phyloP scores from a whole-genome alignment of 1,284 basidiomycete genomes.

The Fomitopsis pinicola region DNA sequence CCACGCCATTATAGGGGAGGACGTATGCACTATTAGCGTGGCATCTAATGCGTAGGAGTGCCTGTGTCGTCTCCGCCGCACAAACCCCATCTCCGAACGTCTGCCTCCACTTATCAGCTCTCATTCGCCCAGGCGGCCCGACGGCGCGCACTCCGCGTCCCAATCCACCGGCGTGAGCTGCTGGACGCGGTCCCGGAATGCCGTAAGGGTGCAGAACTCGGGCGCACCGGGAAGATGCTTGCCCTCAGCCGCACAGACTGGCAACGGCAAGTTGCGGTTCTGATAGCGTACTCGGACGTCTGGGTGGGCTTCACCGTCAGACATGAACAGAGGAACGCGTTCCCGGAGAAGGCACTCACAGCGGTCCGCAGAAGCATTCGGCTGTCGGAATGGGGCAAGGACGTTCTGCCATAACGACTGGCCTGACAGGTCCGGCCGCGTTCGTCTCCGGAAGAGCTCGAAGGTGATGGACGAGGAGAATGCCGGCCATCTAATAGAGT shows the following conservation, averaged over 20 bases:
- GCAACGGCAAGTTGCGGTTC: constrained; percentile 62
- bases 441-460: constrained; percentile 55
- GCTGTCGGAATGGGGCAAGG: constrained; percentile 21
- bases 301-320: constrained; percentile 30
- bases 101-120: too few species aligned
- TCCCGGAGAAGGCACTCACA: constrained; percentile 32
- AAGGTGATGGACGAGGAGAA: constrained; percentile 73
- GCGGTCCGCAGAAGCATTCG: constrained; percentile 27
- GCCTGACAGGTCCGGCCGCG: constrained; percentile 10
- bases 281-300: constrained; percentile 78
- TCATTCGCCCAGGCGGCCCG: not conserved
- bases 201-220: constrained; percentile 72
- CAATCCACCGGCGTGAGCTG: constrained; percentile 64
- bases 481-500: constrained; percentile 58
- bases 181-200: constrained; percentile 59
- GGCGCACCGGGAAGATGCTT: constrained; percentile 70
- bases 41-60: too few species aligned
- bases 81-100: not conserved
- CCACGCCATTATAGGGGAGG: too few species aligned
- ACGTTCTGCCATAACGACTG: constrained; percentile 25
- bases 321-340: not conserved
- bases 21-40: too few species aligned
- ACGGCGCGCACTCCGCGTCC: constrained; percentile 50
- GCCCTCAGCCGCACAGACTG: constrained; percentile 62
- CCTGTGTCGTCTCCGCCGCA: not conserved